phyloP scores from a whole-genome alignment of 2,329 filamentous ascomycete genomes.

The Neopestalotiopsis sp. region DNA sequence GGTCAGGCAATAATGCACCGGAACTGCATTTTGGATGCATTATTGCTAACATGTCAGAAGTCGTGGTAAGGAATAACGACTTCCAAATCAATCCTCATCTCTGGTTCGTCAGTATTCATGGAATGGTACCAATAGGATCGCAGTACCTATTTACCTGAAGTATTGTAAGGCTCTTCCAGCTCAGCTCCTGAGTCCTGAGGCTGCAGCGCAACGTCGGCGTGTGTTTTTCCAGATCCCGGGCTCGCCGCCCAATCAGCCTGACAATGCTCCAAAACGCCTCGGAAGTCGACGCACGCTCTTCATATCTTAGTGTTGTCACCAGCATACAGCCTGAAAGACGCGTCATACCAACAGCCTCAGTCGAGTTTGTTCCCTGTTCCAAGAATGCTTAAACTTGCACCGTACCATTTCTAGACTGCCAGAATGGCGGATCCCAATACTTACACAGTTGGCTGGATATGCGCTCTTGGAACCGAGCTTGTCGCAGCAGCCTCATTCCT shows the following conservation, averaged over 20 bases:
- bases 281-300: not conserved
- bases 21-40: no score
- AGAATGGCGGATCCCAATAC: constrained; percentile 16
- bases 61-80: no score
- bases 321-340: no score
- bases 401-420: not conserved
- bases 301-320: not conserved
- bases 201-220: not conserved
- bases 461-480: constrained; percentile 42
- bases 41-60: no score
- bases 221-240: not conserved
- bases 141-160: no score
- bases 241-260: not conserved
- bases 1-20: no score
- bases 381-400: not conserved
- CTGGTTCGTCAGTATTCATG: no score
- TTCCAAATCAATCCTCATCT: no score
- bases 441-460: constrained; percentile 53
- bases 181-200: no score
- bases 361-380: not conserved
- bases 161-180: no score
- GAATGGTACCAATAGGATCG: no score
- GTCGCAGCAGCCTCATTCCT: constrained; percentile 45
- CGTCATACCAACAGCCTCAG: not conserved
- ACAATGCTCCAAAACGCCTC: constrained; percentile 1